Base-by-base conservation (phyloP, 306 rosid species). In the Quercus wislizeni region DNA sequence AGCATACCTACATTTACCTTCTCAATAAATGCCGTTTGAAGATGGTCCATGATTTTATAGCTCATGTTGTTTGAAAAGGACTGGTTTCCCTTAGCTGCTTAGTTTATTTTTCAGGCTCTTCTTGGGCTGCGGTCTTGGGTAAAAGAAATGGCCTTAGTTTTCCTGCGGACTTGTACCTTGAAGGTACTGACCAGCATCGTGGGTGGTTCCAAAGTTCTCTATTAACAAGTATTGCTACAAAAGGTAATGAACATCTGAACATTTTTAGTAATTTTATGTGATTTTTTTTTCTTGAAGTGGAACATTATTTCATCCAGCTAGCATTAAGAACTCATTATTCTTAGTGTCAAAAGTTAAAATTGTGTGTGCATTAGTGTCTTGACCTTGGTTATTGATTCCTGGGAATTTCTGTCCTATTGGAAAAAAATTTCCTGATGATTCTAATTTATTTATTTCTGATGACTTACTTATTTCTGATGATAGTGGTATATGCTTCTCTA, bases 121-220 rank as follows among this genome's bases (percentile, higher is more conserved):
- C 99, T 74, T 96, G 99, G 99, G 99, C 99, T 80, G 97, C 98
- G 69, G 94, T 93, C 70, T 82, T 96, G 85, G 90, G 91, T 63
- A 88, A 84, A 82, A 86, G 92, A 80, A 85, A 85, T 35, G 85
- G 90, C 79, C 97, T 88, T 80, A 75, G 83, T 78, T 88, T 85
- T 83, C 99, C 99, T 49, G 99, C 99, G 12, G 96, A 93, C 83
- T 79, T 96, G 89, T 96, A 91, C 86, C 96, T 96, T 80, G 99
- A 96, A 85, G 99, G 99, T 85, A 93, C 97, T 38, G 98, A 96
- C 86, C 99, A 96, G 82, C 99, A 96, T 85, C 95, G 98, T 74
- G 99, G 99, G 64, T 96, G 99, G 99, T 96, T 96, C 79, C 99
- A 96, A 84, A 96, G 99, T 90, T 96, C 99, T 25, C 85, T 96